Conservation (phyloP, 2,329 filamentous ascomycete species). For the Aspergillus pseudotamarii region DNA sequence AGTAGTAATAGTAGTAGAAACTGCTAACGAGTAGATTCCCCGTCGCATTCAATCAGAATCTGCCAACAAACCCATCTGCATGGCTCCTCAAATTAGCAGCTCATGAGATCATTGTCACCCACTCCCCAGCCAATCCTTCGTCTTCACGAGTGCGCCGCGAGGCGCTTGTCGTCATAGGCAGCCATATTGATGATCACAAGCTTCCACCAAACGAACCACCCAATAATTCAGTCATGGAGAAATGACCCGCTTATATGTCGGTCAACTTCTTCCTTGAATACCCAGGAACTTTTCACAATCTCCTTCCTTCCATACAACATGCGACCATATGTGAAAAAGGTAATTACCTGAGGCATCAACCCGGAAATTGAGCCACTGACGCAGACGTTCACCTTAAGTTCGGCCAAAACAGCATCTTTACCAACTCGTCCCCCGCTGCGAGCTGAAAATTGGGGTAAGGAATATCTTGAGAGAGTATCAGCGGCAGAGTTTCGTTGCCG, state of each 20-base stretch:
- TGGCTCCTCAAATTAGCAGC: not conserved
- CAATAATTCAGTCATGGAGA: not conserved
- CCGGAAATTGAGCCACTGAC: not conserved
- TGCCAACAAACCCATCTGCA: not conserved
- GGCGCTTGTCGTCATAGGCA: constrained; percentile 23
- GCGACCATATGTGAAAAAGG: not conserved
- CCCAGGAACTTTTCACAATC: not conserved
- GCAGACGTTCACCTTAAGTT: not conserved
- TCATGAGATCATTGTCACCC: constrained; percentile 5
- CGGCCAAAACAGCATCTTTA: not conserved
- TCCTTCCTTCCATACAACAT: not conserved
- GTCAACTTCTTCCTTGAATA: not conserved
- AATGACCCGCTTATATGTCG: not conserved
- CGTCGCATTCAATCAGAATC: not conserved
- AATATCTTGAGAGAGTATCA: not conserved
- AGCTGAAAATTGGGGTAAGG: not conserved
- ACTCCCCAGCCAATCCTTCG: constrained; percentile 2
- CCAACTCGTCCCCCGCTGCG: not conserved
- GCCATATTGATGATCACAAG: constrained; percentile 17
- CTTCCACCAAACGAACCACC: constrained; percentile 5
- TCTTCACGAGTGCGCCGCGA: constrained; percentile 11
- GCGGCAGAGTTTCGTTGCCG: not conserved
- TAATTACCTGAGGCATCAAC: not conserved
- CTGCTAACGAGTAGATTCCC: not conserved
- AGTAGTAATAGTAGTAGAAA: not conserved